A percentile compares a stretch with the other conserved stretches of the same genome.
phyloP scores from a whole-genome alignment of 2,329 filamentous ascomycete genomes.

The Grosmannia clavigera region DNA sequence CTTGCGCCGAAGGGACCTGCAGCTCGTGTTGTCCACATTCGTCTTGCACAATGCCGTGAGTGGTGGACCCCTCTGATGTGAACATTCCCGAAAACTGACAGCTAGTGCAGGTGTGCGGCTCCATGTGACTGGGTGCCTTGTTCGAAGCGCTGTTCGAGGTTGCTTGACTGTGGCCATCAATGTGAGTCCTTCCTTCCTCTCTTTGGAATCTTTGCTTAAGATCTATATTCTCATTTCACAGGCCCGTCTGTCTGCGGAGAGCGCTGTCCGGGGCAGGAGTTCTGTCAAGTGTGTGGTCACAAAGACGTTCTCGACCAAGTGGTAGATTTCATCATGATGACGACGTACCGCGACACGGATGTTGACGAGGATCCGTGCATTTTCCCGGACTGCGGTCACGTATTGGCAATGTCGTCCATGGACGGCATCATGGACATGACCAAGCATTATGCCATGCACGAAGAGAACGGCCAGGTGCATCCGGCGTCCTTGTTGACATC shows the following conservation, averaged over 20 bases:
- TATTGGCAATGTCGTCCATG: conserved; percentile 46
- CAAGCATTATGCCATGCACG: conserved; percentile 32
- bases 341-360: conserved; percentile 43
- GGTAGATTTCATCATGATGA: conserved; percentile 46
- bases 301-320: conserved; percentile 19
- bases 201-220: background rate
- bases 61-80: background rate
- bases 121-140: conserved; percentile 59
- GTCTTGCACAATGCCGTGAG: conserved; percentile 12
- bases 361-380: conserved; percentile 48
- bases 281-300: conserved; percentile 44
- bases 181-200: conserved; percentile 20
- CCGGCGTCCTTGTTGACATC: background rate
- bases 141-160: conserved; percentile 40
- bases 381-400: conserved; percentile 50
- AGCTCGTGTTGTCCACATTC: conserved; percentile 42
- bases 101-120: conserved; percentile 39
- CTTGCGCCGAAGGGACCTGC: conserved; percentile 44
- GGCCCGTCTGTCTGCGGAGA: conserved; percentile 52
- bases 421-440: conserved; percentile 47
- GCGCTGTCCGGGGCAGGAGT: conserved; percentile 35
- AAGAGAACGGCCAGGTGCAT: conserved; percentile 6
- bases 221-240: background rate
- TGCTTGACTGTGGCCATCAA: conserved; percentile 45
- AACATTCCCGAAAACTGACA: background rate